These are phyloP conservation scores for Botrytis squamosa DNA, from an alignment of 2,329 filamentous ascomycete species.

Conservation along the genomic window DNA sequence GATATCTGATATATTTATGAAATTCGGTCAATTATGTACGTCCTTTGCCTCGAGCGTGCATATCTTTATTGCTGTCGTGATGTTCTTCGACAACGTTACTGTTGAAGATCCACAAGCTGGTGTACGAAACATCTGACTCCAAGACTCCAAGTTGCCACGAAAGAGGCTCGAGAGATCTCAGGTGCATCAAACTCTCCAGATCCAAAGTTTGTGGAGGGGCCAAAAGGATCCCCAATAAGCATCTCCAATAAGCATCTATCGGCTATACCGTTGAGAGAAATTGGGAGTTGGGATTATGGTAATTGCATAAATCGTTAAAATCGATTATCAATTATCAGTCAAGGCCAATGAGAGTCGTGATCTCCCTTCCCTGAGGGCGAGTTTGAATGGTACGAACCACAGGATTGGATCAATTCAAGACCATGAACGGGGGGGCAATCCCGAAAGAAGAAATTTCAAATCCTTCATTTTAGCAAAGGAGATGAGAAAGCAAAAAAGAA, in stretches of 20 bases:
- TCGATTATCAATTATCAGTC: not conserved
- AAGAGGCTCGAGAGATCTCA: constrained; percentile 1
- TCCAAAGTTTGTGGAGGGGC: not conserved
- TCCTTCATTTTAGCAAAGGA: not conserved
- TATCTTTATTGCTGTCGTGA: not conserved
- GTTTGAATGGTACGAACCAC: not conserved
- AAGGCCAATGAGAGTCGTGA: not conserved
- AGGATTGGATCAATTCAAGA: not conserved
- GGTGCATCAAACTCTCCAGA: not conserved
- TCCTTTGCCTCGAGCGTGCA: not conserved
- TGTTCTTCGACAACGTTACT: not conserved
- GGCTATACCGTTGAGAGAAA: not conserved
- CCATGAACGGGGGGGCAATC: not conserved
- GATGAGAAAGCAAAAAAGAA: not conserved
- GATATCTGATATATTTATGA: not conserved
- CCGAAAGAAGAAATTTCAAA: not conserved
- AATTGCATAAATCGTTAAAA: not conserved
- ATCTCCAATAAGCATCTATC: not conserved
- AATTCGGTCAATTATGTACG: constrained; percentile 3
- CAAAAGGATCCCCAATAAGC: not conserved
- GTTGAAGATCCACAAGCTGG: not conserved
- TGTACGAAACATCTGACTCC: not conserved
- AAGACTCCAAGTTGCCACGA: not conserved
- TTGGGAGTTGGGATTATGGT: not conserved
- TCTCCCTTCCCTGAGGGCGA: not conserved